A percentile compares a stretch with the other conserved stretches of the same genome.
Evolutionary conservation across 2,329 filamentous ascomycete species (phyloP).

Genomic region (Apiospora malaysiana): DNA sequence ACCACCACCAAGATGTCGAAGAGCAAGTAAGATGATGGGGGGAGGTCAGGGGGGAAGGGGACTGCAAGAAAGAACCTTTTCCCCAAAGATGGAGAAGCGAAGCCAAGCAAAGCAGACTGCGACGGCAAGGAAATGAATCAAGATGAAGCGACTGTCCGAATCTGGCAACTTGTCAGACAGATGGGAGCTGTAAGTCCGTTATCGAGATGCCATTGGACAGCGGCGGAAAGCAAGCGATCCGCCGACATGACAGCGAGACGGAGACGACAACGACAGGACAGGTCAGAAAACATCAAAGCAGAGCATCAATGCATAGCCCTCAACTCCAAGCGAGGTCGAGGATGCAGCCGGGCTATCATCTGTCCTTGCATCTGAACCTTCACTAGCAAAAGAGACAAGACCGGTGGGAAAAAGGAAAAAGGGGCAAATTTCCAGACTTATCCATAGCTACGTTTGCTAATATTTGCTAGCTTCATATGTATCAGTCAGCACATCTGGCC

Average conservation of each 20-base stretch:
- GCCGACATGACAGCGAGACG: conserved; percentile 10
- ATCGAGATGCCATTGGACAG: not conserved
- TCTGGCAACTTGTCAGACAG: conserved; percentile 5
- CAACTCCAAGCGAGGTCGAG: not conserved
- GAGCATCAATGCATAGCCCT: not conserved
- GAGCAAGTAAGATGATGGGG: not conserved
- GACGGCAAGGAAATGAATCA: not conserved
- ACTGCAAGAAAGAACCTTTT: not conserved
- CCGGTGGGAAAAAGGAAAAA: not conserved
- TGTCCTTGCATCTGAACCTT: not conserved
- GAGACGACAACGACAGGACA: not conserved
- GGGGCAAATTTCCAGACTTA: not conserved
- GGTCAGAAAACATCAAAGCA: not conserved
- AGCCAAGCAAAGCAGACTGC: not conserved
- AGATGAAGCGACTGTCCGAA: not conserved
- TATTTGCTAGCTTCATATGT: not conserved
- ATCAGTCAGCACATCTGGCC: conserved; percentile 1
- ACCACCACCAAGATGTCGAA: no score
- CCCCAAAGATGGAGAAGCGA: not conserved
- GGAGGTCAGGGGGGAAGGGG: not conserved
- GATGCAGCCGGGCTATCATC: not conserved
- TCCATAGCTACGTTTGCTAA: not conserved
- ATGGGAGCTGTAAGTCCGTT: conserved; percentile 5
- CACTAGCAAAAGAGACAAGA: not conserved
- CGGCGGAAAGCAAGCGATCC: not conserved